Base-by-base conservation (phyloP, 1,139 yeast species). In the Candida glucosophila region DNA sequence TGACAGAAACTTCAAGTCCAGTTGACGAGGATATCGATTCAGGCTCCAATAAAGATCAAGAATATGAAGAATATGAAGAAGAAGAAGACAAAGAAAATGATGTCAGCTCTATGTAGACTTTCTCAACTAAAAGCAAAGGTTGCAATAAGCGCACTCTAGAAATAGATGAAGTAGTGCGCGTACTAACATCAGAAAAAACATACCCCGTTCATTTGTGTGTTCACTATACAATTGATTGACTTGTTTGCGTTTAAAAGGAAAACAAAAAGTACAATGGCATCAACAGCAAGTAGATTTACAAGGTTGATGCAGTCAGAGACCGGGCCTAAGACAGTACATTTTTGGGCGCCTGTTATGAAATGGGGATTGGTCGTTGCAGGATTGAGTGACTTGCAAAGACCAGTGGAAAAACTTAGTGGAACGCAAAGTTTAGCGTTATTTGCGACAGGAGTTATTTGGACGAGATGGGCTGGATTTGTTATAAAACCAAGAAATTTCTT, bases 291-390 rank as follows among this genome's bases (percentile, higher is more conserved):
- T 30, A 78, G 77, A 33, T 81, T 88, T 52, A 58, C 71, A 33
- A 68, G 82, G 44, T 85, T 77, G 48, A 51, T 83, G 51, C 72
- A 77, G 45, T 77, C 95, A 14, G 94, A 82, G 50, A 83, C 97
- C 11, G 98, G 98, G 18, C 97, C 97, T 18, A 76, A 60, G 49
- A 90, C 97, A 14, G 88, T 90, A 32, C 98, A 90, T 51, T 90
- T 90, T 58, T 90, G 97, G 97, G 88, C 71, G 1, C 71, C 71
- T 12, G 62, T 62, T 3, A 47, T 61, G 39, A 64, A 81, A 62
- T 90, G 98, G 98, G 67, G 83, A 10, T 66, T 90, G 36, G 97
- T 88, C 17, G 44, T 85, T 41, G 97, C 97, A 10, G 97, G 98
- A 29, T 66, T 83, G 32, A 78, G 68, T 47, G 98, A 90, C 54